phyloP scores from a whole-genome alignment of 2,329 filamentous ascomycete genomes.

The Ceratocystis variospora region DNA sequence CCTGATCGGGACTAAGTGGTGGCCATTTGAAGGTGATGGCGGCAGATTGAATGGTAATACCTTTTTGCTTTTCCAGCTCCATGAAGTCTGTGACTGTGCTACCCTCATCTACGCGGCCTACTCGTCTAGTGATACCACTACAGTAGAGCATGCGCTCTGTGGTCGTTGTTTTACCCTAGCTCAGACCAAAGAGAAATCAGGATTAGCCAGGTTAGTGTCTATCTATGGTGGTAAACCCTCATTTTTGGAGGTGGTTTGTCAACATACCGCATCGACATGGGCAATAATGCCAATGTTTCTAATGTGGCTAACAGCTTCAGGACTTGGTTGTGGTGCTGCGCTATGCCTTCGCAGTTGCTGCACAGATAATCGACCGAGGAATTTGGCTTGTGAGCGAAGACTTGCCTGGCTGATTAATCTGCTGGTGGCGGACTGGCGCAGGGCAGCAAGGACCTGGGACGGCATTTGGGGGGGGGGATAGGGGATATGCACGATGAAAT shows the following conservation, averaged over 20 bases:
- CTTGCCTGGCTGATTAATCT: background rate
- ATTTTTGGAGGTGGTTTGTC: background rate
- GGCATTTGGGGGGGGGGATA: conserved; percentile 8
- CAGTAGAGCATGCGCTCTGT: conserved; percentile 99
- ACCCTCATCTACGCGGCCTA: conserved; percentile 86
- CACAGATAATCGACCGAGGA: background rate
- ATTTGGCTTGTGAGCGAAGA: background rate
- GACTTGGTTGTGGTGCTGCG: background rate
- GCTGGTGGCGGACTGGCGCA: conserved; percentile 1
- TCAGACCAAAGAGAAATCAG: conserved; percentile 9
- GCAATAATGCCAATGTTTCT: conserved; percentile 97
- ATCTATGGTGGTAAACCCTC: background rate
- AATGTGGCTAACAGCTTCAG: conserved; percentile 26
- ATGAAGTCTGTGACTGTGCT: conserved; percentile 96
- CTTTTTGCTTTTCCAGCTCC: conserved; percentile 51
- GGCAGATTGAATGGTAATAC: conserved; percentile 91
- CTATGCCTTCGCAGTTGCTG: conserved; percentile 12
- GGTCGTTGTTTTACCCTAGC: conserved; percentile 82
- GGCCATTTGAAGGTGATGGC: conserved; percentile 95
- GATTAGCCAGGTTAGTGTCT: background rate
- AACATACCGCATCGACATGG: conserved; percentile 74
- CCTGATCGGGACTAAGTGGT: conserved; percentile 27
- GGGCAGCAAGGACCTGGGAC: background rate
- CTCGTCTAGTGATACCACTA: conserved; percentile 72
- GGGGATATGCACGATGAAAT: background rate